These are phyloP conservation scores for Xylariaceae sp. DNA, from an alignment of 2,329 filamentous ascomycete species.

Conservation along the genomic window DNA sequence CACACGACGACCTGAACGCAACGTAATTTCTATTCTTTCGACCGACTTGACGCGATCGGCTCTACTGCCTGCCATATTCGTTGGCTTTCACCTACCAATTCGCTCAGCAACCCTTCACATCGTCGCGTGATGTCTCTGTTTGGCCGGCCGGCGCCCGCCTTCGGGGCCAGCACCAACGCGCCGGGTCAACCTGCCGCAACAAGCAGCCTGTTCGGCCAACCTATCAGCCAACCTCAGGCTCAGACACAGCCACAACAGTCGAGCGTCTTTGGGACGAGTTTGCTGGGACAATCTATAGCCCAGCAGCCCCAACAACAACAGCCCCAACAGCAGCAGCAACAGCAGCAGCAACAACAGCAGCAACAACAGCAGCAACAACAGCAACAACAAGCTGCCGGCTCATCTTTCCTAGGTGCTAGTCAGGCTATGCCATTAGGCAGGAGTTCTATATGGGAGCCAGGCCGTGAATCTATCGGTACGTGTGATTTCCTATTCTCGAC, in stretches of 20 bases:
- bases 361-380: constrained; percentile 34
- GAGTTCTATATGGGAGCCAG: constrained; percentile 30
- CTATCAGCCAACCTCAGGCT: constrained; percentile 36
- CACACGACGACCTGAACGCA: background rate
- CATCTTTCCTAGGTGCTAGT: constrained; percentile 41
- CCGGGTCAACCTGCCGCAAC: constrained; percentile 23
- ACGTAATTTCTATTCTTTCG: background rate
- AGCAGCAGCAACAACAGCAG: constrained; percentile 33
- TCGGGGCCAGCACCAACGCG: constrained; percentile 21
- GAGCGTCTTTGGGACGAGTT: constrained; percentile 28
- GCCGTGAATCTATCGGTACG: constrained; percentile 29
- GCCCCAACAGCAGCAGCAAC: constrained; percentile 33
- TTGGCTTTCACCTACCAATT: background rate
- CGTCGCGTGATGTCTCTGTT: constrained; percentile 26
- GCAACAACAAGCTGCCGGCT: constrained; percentile 37
- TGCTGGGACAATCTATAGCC: constrained; percentile 31
- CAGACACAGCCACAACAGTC: constrained; percentile 27
- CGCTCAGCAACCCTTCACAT: background rate
- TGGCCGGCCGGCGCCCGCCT: constrained; percentile 21
- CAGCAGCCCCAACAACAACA: constrained; percentile 35
- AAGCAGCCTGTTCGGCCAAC: constrained; percentile 38
- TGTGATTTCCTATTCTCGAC: background rate
- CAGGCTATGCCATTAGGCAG: constrained; percentile 29
- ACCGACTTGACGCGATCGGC: background rate
- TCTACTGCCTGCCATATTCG: background rate